Evolutionary conservation across 441 rosid species (phyloP), one percentile per base, ranked within the genome.

Genomic region (Gossypium trilobum): DNA sequence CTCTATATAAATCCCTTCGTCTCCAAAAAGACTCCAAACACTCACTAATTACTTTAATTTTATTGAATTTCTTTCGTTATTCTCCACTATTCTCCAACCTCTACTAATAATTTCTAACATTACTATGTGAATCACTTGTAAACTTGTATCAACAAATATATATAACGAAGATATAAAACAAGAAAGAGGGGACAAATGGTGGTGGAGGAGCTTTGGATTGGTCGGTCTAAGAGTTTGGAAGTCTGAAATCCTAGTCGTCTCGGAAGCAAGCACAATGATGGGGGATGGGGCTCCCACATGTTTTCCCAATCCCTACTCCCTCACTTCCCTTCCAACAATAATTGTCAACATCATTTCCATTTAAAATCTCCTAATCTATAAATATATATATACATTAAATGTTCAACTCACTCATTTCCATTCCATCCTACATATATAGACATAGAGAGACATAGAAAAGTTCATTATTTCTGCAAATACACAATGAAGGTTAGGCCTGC

Each of bases 401-500:
- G 61, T 52, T 59, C 51, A 55, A 8, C 48, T 65, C 52, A 23
- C 48, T 60, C 57, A 42, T 22, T 78, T 46, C 39, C 56, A 68
- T 0, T 6, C 42, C 65, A 2, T 72, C 65, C 68, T 23, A 23
- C 25, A 27, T 25, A 27, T 25, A 58, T 25, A 57, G 5, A 57
- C 5, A 57, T 11, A 25, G 23, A 23, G 1, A 25, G 16, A 61
- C 23, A 29, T 29, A 73, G 8, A 10, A 6, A 5, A 27, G 25
- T 1, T 44, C 33, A 23, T 42, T 66, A 2, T 61, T 61, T 67
- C 33, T 23, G 10, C 66, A 39, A 64, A 57, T 13, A 74, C 42
- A 72, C 31, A 72, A 86, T 82, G 89, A 86, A 74, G 70, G 58
- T 25, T 19, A 8, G 20, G 25, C 46, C 78, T 50, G 44, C 58